Evolutionary conservation across 202 grass and related monocot genomes (phyloP), one percentile per base, ranked within the genome.

Genomic region (Zoysia matrella): DNA sequence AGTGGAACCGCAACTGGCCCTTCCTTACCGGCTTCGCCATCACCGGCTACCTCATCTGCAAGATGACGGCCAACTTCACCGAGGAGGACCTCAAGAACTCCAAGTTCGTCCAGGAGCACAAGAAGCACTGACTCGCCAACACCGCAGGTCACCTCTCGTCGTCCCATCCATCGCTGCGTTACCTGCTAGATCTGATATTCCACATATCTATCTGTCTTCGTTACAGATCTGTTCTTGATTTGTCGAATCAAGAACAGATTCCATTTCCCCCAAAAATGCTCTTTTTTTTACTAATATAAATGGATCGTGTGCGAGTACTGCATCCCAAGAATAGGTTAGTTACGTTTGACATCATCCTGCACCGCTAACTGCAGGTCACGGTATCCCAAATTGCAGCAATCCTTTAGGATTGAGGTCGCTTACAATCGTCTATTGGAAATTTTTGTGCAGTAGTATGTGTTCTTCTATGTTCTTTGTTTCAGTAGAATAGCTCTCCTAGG

Each of bases 61-160:
- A 92, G 84, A 42, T 92, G 16, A 92, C 91, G 11, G 91, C 87
- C 74, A 63, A 67, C 7, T 82, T 97, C 87, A 92, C 94, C 50
- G 85, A 97, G 85, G 94, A 92, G 76, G 91, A 97, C 82, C 82
- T 84, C 82, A 97, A 94, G 70, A 97, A 94, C 80, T 97, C 94
- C 52, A 84, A 84, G 71, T 97, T 92, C 82, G 89, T 85, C 49
- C 94, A 97, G 87, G 89, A 90, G 79, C 94, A 94, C 91, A 91
- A 89, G 72, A 67, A 7, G 73, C 79, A 36, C 67, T 82, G 79
- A 82, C n/a, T 2, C 56, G 5, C 6, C 56, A 15, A 2, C 5
- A 13, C 50, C 40, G 4, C 53, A 74, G 80, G 80, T 83, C 51
- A 9, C 39, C 8, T 30, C 4, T 3, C 22, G 6, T 2, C 15